Percentiles rank a stretch among this genome's conserved stretches.
Evolutionary conservation across 2,329 filamentous ascomycete species (phyloP).

Genomic region (Microsporum canis): DNA sequence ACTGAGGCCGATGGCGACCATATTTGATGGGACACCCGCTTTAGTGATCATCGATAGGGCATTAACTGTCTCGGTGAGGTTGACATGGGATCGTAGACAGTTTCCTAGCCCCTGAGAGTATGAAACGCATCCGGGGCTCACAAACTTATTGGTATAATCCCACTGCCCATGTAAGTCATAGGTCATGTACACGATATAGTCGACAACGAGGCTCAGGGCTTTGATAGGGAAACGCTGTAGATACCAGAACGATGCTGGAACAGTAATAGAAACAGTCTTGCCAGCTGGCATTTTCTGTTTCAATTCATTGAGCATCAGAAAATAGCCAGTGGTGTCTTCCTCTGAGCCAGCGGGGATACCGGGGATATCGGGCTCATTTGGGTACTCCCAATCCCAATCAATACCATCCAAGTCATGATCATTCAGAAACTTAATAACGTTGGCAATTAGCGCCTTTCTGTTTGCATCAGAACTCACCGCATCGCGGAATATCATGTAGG

Average conservation of each 20-base stretch:
- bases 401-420: slow-evolving; percentile 32
- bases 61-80: slow-evolving; percentile 28
- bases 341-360: slow-evolving; percentile 23
- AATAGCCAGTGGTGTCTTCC: slow-evolving; percentile 25
- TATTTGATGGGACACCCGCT: slow-evolving; percentile 26
- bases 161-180: slow-evolving; percentile 26
- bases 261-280: slow-evolving; percentile 19
- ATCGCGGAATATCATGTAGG: slow-evolving; percentile 30
- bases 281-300: slow-evolving; percentile 13
- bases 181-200: slow-evolving; percentile 29
- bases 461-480: slow-evolving; percentile 29
- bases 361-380: slow-evolving; percentile 27
- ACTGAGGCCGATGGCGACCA: slow-evolving; percentile 25
- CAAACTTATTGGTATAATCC: slow-evolving; percentile 14
- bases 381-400: slow-evolving; percentile 31
- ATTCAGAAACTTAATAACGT: slow-evolving; percentile 31
- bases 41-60: slow-evolving; percentile 30
- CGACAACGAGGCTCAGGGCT: slow-evolving; percentile 17
- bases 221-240: slow-evolving; percentile 20
- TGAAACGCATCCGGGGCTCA: slow-evolving; percentile 16
- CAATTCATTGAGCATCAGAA: slow-evolving; percentile 19
- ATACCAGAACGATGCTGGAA: slow-evolving; percentile 24
- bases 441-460: slow-evolving; percentile 27
- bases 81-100: slow-evolving; percentile 28
- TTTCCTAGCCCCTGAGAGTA: slow-evolving; percentile 4